A percentile compares a stretch with the other conserved stretches of the same genome.
phyloP scores from a whole-genome alignment of 352 stramenopile genomes.

The Phytophthora capsici region DNA sequence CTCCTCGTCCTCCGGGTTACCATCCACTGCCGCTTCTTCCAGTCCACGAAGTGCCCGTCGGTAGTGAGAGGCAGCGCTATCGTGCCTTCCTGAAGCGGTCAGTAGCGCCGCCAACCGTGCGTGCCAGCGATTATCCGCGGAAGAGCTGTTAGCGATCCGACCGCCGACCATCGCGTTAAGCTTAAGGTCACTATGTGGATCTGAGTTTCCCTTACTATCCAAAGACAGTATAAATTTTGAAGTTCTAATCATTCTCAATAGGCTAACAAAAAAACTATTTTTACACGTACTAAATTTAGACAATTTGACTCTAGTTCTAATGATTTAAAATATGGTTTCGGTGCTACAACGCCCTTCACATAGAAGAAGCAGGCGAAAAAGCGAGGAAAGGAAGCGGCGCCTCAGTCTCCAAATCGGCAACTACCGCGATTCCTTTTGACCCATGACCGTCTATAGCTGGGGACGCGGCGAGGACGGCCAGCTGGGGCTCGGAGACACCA shows the following conservation, averaged over 20 bases:
- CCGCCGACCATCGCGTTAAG: slow-evolving; percentile 18
- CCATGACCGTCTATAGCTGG: slow-evolving; percentile 87
- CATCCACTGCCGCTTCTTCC: slow-evolving; percentile 1
- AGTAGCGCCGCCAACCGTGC: slow-evolving; percentile 43
- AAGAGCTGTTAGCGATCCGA: slow-evolving; percentile 15
- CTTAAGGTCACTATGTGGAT: slow-evolving; percentile 6
- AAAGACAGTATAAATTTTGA: background rate
- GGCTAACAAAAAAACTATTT: no score
- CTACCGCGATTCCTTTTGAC: background rate
- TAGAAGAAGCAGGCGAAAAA: slow-evolving; percentile 7
- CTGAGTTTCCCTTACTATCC: slow-evolving; percentile 5
- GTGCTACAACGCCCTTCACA: background rate
- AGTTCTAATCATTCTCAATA: no score
- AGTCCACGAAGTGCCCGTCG: slow-evolving; percentile 31
- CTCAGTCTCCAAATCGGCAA: slow-evolving; percentile 16
- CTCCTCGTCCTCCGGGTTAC: slow-evolving; percentile 4
- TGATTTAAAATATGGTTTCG: background rate
- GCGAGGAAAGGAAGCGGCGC: slow-evolving; percentile 17
- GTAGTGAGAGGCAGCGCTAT: slow-evolving; percentile 39
- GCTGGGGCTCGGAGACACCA: slow-evolving; percentile 86
- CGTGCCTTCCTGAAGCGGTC: slow-evolving; percentile 20
- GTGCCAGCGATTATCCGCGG: slow-evolving; percentile 31
- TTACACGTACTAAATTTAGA: no score
- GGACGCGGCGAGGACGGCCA: slow-evolving; percentile 89
- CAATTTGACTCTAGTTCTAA: background rate